Base-by-base conservation (phyloP, 192 early-diverging fungal species). In the Coemansia sp. region DNA sequence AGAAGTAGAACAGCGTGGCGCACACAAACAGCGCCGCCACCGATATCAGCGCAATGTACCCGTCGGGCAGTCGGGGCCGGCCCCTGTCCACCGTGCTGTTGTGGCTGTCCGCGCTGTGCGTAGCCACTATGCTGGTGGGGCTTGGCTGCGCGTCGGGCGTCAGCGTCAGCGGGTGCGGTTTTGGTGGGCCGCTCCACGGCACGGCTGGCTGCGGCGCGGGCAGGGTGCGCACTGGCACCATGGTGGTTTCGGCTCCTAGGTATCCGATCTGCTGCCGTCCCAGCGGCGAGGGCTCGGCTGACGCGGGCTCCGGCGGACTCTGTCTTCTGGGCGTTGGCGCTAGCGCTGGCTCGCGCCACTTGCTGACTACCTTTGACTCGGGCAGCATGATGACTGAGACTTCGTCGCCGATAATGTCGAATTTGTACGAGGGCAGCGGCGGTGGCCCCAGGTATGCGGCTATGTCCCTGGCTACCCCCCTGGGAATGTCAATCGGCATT, bases 21-120 rank as follows among this genome's bases (percentile, higher is more conserved):
- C 39, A 54, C 5, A 68, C 66, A 59, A 82, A 73, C 51, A 77
- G 3, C 29, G 69, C 36, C 3, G 64, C 68, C 8, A 82, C 57
- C 6, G 68, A 64, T 17, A 77, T 82, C n/a, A 82, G 65, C 6
- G 70, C 56, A 51, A 82, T 75, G 34, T 66, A 82, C 7, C 74
- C 75, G 41, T 82, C 74, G 1, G 79, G 61, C 6, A 82, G 65
- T 45, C 68, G 39, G 44, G 17, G 14, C 21, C 45, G 29, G 42
- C 36, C 31, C n/a, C 27, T 24, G 51, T 6, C 24, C 24, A 27
- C 24, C 24, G 24, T 46, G 59, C 31, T 65, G 50, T 27, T 63
- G 46, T 24, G 45, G 41, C 42, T 67, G 13, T 40, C 37, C 7
- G 37, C 35, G 2, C 36, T 60, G 59, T 36, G 36, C 1, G 16